Conservation (phyloP, 441 rosid genomes). For the Brassica balearica region DNA sequence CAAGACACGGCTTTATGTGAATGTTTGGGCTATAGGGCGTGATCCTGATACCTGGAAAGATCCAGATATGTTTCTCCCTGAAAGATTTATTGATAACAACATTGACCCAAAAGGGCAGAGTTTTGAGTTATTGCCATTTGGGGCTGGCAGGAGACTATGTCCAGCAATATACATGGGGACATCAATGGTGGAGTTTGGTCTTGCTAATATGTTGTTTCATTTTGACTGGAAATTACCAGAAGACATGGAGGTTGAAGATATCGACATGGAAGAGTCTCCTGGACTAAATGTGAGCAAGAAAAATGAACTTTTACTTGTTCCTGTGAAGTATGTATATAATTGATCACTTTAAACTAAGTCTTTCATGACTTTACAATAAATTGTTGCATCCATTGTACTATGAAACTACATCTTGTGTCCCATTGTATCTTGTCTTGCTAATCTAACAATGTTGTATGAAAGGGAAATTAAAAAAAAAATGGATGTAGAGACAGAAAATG, state of each 20-base stretch:
- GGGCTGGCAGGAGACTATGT: slow-evolving; percentile 63
- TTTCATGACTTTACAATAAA: not conserved
- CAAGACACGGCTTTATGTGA: slow-evolving; percentile 54
- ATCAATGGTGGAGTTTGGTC: slow-evolving; percentile 48
- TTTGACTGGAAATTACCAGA: slow-evolving; percentile 61
- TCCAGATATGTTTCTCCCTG: slow-evolving; percentile 60
- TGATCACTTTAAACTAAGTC: not conserved
- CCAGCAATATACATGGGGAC: slow-evolving; percentile 55
- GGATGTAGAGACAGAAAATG: not conserved
- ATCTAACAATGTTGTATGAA: slow-evolving; percentile 8
- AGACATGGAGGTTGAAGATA: slow-evolving; percentile 37
- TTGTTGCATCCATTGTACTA: not conserved
- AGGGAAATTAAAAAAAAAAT: not conserved
- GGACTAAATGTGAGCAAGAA: slow-evolving; percentile 1
- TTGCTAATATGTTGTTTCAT: slow-evolving; percentile 57
- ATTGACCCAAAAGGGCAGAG: slow-evolving; percentile 60
- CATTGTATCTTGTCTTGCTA: not conserved
- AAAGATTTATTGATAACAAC: slow-evolving; percentile 55
- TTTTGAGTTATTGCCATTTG: slow-evolving; percentile 65
- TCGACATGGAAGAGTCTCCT: slow-evolving; percentile 50
- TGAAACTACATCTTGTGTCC: not conserved
- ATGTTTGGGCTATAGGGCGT: slow-evolving; percentile 68
- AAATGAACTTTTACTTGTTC: slow-evolving; percentile 2
- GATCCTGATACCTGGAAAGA: slow-evolving; percentile 62
- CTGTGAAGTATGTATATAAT: not conserved